A percentile compares a stretch with the other conserved stretches of the same genome.
Evolutionary conservation across 495 filamentous ascomycete genomes (phyloP).

Genomic region (Letharia columbiana): DNA sequence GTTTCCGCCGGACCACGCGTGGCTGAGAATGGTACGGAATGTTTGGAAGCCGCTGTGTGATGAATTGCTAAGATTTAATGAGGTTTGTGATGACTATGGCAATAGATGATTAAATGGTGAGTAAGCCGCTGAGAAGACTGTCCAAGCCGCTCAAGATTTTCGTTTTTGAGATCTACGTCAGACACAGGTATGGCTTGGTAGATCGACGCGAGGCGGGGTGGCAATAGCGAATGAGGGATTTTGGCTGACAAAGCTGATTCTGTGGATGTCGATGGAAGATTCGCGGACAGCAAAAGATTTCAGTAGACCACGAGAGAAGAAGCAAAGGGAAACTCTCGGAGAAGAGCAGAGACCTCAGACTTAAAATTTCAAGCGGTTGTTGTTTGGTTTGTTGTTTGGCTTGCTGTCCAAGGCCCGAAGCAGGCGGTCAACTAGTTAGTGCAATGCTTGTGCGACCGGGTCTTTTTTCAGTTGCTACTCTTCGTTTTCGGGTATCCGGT

Average conservation of each 20-base stretch:
- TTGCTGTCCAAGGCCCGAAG: not conserved
- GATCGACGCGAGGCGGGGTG: conserved; percentile 16
- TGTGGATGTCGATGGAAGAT: not conserved
- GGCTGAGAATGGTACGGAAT: conserved; percentile 13
- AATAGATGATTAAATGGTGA: not conserved
- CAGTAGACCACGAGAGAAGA: conserved; percentile 16
- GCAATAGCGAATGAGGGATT: conserved; percentile 20
- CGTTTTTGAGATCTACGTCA: conserved; percentile 10
- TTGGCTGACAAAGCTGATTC: conserved; percentile 20
- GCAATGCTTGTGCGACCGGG: conserved; percentile 12
- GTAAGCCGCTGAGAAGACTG: not conserved
- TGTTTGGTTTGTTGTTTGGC: conserved; percentile 2
- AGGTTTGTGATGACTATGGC: not conserved
- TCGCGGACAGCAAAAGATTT: conserved; percentile 5
- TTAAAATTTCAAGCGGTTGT: conserved; percentile 1
- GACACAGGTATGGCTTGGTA: conserved; percentile 5
- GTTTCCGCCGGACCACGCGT: conserved; percentile 5
- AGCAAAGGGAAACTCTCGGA: not conserved
- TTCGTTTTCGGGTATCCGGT: not conserved
- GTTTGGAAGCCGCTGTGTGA: conserved; percentile 5
- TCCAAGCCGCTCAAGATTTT: not conserved
- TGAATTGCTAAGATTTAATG: not conserved
- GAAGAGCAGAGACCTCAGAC: not conserved
- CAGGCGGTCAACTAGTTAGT: conserved; percentile 16
- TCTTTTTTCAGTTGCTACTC: conserved; percentile 8